phyloP scores from a whole-genome alignment of 768 basidiomycete species.

The Rhizopogon roseolus region DNA sequence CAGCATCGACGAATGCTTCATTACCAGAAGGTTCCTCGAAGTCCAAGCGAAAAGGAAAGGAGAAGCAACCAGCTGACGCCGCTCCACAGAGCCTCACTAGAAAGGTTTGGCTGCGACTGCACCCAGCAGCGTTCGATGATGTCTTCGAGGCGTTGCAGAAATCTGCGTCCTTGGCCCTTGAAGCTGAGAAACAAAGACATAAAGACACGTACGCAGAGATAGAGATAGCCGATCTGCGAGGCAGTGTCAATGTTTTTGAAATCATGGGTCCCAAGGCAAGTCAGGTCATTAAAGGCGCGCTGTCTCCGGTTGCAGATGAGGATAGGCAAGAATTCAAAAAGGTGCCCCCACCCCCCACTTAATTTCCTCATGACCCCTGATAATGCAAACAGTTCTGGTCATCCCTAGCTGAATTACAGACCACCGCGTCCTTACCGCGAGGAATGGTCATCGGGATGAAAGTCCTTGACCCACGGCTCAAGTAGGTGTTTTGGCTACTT shows the following conservation, averaged over 20 bases:
- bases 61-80: conserved; percentile 11
- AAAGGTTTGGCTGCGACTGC: conserved; percentile 70
- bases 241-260: conserved; percentile 77
- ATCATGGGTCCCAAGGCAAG: conserved; percentile 84
- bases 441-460: conserved; percentile 77
- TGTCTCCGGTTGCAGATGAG: conserved; percentile 46
- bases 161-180: conserved; percentile 47
- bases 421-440: conserved; percentile 61
- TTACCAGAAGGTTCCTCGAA: conserved; percentile 7
- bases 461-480: conserved; percentile 83
- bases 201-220: conserved; percentile 31
- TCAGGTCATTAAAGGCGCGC: conserved; percentile 64
- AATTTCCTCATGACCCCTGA: background rate
- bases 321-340: conserved; percentile 52
- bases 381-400: conserved; percentile 42
- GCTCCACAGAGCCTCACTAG: conserved; percentile 24
- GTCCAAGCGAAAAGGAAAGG: conserved; percentile 18
- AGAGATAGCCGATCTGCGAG: conserved; percentile 68
- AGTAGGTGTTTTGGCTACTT: conserved; percentile 39
- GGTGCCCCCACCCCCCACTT: conserved; percentile 28
- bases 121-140: conserved; percentile 66
- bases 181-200: conserved; percentile 24
- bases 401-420: conserved; percentile 53
- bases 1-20: background rate
- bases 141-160: conserved; percentile 48